Base-by-base conservation (phyloP, 345 rosid species). In the Luvunga scandens region DNA sequence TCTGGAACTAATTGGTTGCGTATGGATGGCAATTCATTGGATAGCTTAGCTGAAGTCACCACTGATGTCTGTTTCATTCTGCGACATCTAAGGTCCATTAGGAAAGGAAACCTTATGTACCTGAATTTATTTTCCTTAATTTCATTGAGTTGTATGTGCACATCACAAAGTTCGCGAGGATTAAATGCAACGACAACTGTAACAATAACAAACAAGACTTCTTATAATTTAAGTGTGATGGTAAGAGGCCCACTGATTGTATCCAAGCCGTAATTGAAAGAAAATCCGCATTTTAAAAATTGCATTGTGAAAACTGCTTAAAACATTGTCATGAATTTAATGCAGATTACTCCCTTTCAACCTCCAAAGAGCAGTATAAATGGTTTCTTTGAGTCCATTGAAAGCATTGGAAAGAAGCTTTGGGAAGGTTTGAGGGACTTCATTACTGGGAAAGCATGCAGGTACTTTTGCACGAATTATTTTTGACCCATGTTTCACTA, bases 401-500 rank as follows among this genome's bases (percentile, higher is more conserved):
- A 85, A 84, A 69, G 73, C 67, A 38, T 90, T 10, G 89, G 91
- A 90, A 83, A 79, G 67, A 88, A 82, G 69, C 76, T 92, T 7
- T 88, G 93, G 91, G 87, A 90, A 82, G 90, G 85, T 81, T 83
- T 91, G 72, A 78, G 84, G 19, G 97, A 90, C 78, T 96, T 92
- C 85, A 80, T 96, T 73, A 88, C 89, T 9, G 99, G 98, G 73
- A 87, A 85, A 73, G 81, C 91, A 82, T 91, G 99, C 97, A 92
- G 99, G 98, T 93, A 78, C 34, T 28, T 66, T 22, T 66, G 36
- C 36, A 48, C 39, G 39, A 57, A 60, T 53, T 57, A 18, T 53
- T 28, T 19, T 50, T 25, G 13, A 19, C 8, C 65, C 28, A 34
- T 22, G 42, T 71, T 24, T 30, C 27, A 22, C 57, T 3, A 55